Percentiles rank a stretch among this genome's conserved stretches.
Evolutionary conservation across 2,329 filamentous ascomycete genomes (phyloP).

Genomic region (Hymenoscyphus fraxineus): DNA sequence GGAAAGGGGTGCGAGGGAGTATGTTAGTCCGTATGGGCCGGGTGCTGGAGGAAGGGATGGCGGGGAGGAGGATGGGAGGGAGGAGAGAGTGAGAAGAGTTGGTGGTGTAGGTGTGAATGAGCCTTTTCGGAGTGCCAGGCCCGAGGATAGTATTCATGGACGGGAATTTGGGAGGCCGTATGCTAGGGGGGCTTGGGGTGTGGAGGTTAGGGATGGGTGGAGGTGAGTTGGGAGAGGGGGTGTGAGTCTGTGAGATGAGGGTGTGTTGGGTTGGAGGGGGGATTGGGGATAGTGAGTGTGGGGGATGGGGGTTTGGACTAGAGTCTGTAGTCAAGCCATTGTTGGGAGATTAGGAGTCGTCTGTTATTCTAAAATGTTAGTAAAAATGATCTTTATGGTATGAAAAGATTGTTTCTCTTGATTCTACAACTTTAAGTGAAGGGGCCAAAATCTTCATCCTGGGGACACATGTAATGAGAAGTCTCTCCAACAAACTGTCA

Average conservation of each 20-base stretch:
- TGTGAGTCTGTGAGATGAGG: background rate
- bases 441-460: no score
- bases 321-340: no score
- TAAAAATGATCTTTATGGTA: no score
- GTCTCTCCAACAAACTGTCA: no score
- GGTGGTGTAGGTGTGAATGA: background rate
- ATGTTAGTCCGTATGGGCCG: background rate
- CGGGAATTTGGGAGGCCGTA: conserved; percentile 2
- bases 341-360: no score
- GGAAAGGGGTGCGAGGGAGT: background rate
- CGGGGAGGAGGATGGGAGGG: background rate
- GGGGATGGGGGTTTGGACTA: background rate
- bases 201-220: background rate
- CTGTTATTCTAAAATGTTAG: no score
- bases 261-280: no score
- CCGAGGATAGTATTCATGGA: background rate
- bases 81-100: background rate
- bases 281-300: background rate
- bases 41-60: background rate
- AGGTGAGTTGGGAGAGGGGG: background rate
- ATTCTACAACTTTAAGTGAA: no score
- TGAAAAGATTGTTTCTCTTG: no score
- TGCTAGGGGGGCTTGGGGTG: conserved; percentile 9
- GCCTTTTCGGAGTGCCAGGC: background rate
- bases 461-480: no score